Evolutionary conservation across 108 stramenopile species (phyloP).

Genomic region (Nannochloropsis salina): DNA sequence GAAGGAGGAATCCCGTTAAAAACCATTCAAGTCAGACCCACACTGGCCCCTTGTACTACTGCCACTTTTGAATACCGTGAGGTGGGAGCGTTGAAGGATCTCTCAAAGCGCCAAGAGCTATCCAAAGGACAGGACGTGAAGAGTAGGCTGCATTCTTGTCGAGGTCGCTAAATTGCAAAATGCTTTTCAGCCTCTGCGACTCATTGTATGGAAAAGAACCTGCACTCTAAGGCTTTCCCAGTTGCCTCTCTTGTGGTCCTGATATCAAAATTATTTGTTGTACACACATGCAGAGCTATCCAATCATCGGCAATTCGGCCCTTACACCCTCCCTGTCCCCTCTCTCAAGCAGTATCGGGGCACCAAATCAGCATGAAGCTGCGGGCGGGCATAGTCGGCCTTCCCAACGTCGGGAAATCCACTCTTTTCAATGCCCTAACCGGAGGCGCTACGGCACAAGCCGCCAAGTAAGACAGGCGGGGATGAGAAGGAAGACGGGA

Average conservation of each 20-base stretch:
- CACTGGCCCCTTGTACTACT: background rate
- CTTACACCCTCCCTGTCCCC: background rate
- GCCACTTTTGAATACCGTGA: background rate
- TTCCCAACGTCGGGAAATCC: constrained; percentile 95
- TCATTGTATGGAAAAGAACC: background rate
- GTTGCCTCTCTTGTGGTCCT: background rate
- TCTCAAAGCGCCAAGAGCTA: background rate
- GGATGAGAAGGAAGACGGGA: too few relatives aligned
- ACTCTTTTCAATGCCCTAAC: constrained; percentile 97
- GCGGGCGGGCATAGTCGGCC: constrained; percentile 70
- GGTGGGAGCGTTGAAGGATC: constrained; percentile 19
- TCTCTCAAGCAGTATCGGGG: background rate
- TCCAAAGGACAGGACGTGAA: background rate
- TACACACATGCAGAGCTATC: background rate
- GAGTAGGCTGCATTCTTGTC: background rate
- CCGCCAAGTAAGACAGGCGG: background rate
- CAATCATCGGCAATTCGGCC: background rate
- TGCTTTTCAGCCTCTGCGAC: background rate
- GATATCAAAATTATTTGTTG: background rate
- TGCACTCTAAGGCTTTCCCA: background rate
- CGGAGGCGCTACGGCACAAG: constrained; percentile 43
- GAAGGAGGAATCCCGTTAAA: too few relatives aligned
- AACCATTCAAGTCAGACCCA: background rate
- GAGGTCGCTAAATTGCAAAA: background rate
- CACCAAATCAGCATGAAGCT: constrained; percentile 43